phyloP scores from a whole-genome alignment of 305 asterid species.

The Solanum aculeatissimum region DNA sequence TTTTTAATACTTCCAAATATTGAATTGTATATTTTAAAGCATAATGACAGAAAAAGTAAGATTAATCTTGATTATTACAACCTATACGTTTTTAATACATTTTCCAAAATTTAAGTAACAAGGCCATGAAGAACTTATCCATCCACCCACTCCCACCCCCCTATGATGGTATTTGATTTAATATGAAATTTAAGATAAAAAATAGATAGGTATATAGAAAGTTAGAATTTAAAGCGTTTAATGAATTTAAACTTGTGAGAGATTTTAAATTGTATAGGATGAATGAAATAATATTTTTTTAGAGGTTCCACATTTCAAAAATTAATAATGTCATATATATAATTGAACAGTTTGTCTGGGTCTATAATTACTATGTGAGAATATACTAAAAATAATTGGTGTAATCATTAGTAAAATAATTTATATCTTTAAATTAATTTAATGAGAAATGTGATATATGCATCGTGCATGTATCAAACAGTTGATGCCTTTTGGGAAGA shows the following conservation, averaged over 20 bases:
- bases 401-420: background rate
- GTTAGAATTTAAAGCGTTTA: background rate
- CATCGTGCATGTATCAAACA: background rate
- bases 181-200: background rate
- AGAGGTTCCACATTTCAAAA: background rate
- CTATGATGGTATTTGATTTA: background rate
- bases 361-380: background rate
- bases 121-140: background rate
- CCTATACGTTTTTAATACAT: background rate
- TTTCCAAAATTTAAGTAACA: background rate
- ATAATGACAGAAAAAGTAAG: background rate
- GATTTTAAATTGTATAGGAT: background rate
- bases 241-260: background rate
- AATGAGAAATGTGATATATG: background rate
- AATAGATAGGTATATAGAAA: background rate
- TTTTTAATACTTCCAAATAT: background rate
- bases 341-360: background rate
- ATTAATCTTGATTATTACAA: background rate
- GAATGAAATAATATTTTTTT: background rate
- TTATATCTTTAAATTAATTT: background rate
- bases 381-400: background rate
- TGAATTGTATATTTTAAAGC: background rate
- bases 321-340: background rate
- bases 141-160: too few species aligned
- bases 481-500: background rate